Percentiles rank a stretch among this genome's conserved stretches.
Evolutionary conservation across 2,329 filamentous ascomycete species (phyloP).

Genomic region (Amauroascus niger): DNA sequence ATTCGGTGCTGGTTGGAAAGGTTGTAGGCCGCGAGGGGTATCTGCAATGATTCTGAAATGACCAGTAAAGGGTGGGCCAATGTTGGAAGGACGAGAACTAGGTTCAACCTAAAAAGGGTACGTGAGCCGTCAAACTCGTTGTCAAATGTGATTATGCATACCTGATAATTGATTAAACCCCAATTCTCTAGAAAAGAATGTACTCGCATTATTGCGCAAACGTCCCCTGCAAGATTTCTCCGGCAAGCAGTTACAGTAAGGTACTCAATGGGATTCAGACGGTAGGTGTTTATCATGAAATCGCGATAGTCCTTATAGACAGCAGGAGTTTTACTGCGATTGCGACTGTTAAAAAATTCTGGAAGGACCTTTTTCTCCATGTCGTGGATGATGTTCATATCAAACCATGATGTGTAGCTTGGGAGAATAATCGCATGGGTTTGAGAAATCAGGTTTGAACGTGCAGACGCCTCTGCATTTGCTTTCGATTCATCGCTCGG

Average conservation of each 20-base stretch:
- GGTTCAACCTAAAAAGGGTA: constrained; percentile 65
- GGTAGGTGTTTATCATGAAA: constrained; percentile 99
- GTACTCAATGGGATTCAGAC: constrained; percentile 90
- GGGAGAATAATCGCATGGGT: constrained; percentile 93
- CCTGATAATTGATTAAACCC: constrained; percentile 98
- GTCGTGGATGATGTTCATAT: constrained; percentile 85
- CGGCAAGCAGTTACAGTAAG: constrained; percentile 93
- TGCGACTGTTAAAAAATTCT: constrained; percentile 97
- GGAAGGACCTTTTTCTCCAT: constrained; percentile 91
- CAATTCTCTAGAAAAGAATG: constrained; percentile 97
- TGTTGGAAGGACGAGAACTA: constrained; percentile 86
- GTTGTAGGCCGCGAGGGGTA: constrained; percentile 85
- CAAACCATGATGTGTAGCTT: constrained; percentile 98
- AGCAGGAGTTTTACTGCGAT: constrained; percentile 92
- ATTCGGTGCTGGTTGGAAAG: constrained; percentile 83
- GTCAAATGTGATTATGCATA: constrained; percentile 34
- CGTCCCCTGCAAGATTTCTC: constrained; percentile 88
- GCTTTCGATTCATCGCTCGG: constrained; percentile 58
- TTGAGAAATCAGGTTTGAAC: constrained; percentile 84
- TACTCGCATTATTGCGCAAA: constrained; percentile 98
- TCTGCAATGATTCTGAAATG: constrained; percentile 96
- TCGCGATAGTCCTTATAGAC: constrained; percentile 99
- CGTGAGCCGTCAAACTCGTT: background rate
- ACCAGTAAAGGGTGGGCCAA: constrained; percentile 91
- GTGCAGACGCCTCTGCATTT: constrained; percentile 71